Evolutionary conservation across 768 basidiomycete genomes (phyloP), one percentile per base, ranked within the genome.

Genomic region (Galerina sulciceps): DNA sequence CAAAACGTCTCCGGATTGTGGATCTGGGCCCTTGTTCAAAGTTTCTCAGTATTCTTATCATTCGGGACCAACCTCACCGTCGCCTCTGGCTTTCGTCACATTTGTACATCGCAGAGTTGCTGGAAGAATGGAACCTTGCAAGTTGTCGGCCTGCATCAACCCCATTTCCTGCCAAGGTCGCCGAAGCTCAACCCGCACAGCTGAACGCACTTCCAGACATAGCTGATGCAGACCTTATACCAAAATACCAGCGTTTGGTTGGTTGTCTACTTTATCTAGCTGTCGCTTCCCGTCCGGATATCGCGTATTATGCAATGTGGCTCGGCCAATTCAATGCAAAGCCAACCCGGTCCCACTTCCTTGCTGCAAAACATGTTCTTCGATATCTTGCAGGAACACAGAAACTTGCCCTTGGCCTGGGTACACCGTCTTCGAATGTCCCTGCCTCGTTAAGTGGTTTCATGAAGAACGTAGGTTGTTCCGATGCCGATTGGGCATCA

Each of bases 281-380:
- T 6, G 59, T 72, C 6, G 66, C 63, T 4, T 74, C 74, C 4
- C 64, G 65, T 1, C 75, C 75, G 0, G 72, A 79, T 41, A 68
- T 78, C 17, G 41, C 69, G 0, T 71, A 58, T 38, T 61, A 68
- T 11, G 70, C 73, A 18, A 53, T 59, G n/a, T 15, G 43, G 1
- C 67, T 79, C 2, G 62, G 72, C 0, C 69, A 69, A 10, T 71
- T 65, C 62, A 64, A 58, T 9, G 57, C 69, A 0, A 63, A 67
- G 14, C 75, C 73, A 0, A 58, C 64, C 0, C 11, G 4, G 0
- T 37, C 38, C 0, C 74, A 76, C 53, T 64, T 69, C 59, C 50
- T 63, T 0, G 73, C 73, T 0, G 67, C 67, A 3, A 72, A 74
- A 52, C 67, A 65, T 22, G 56, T 71, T 18, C 57, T 71, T 11